phyloP scores from a whole-genome alignment of 306 rosid species.

The Heteromeles arbutifolia region DNA sequence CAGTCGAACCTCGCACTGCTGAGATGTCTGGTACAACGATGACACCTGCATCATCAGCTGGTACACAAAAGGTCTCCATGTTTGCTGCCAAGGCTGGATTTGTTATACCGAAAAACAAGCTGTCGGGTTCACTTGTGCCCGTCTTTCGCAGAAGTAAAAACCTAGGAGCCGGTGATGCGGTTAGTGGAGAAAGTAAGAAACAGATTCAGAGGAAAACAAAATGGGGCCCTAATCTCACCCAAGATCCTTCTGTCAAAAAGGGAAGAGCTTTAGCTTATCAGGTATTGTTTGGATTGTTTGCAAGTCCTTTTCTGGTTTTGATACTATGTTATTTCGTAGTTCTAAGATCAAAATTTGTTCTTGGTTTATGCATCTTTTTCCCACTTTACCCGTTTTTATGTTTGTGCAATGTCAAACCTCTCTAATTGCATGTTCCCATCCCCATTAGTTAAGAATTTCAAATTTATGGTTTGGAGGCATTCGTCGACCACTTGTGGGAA shows the following conservation, averaged over 20 bases:
- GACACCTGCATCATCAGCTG: constrained; percentile 36
- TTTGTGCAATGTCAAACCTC: not conserved
- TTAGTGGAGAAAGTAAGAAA: no score
- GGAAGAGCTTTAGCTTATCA: constrained; percentile 80
- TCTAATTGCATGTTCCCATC: no score
- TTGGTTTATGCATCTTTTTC: not conserved
- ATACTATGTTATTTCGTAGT: not conserved
- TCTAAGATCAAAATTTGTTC: not conserved
- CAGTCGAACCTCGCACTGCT: constrained; percentile 30
- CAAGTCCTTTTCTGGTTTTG: constrained; percentile 3
- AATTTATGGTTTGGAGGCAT: constrained; percentile 2
- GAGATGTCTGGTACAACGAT: constrained; percentile 50
- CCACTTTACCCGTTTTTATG: not conserved
- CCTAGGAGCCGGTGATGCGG: no score
- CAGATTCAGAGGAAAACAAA: constrained; percentile 26
- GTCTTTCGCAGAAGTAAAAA: constrained; percentile 43
- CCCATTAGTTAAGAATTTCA: not conserved
- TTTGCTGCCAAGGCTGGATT: constrained; percentile 81
- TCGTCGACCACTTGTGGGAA: constrained; percentile 11
- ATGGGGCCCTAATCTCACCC: constrained; percentile 80
- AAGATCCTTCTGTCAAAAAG: constrained; percentile 59
- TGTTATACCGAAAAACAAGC: constrained; percentile 90
- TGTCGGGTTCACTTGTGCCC: constrained; percentile 83
- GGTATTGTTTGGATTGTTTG: constrained; percentile 41
- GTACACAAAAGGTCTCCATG: constrained; percentile 62